Evolutionary conservation across 208 protist species (phyloP), one percentile per base, ranked within the genome.

Genomic region (Leishmania martiniquensis): DNA sequence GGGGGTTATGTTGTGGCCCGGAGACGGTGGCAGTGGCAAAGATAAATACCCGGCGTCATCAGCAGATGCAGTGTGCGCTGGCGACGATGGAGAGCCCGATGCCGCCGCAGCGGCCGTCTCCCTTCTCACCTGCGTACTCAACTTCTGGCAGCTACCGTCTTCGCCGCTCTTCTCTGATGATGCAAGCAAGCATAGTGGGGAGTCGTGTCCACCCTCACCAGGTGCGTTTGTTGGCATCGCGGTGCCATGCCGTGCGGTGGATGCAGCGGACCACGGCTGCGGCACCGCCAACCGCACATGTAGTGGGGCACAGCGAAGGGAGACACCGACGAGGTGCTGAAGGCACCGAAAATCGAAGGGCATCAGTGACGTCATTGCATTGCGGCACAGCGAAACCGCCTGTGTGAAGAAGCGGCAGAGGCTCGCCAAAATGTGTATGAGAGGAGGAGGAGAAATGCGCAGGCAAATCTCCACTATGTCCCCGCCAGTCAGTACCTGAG

Each of bases 291-390:
- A n/a, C 17, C 45, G 44, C 20, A 84, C 22, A 49, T 77, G 70
- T 47, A 79, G 70, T 12, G 80, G 80, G 7, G 80, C 80, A 25
- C 75, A 84, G 22, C 80, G 80, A 20, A 84, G 80, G 1, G 80
- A 84, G 39, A 84, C 51, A 20, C 75, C 80, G 4, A 63, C 77
- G 60, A 84, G 73, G 34, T 84, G 80, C 15, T 75, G 54, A 37
- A 84, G 22, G 22, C 80, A 84, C 15, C 70, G 80, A 39, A 84
- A 80, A 54, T 84, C 80, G 34, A 84, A 84, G 5, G 80, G 80
- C 10, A 84, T 34, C 42, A 84, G 80, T 4, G 80, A 84, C 15
- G 80, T 44, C 80, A 84, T 84, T 9, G 45, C 10, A 42, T 25
- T 42, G 39, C 20, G 57, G 72, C 20, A 12, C 65, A 69, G 39